Percentiles rank a stretch among this genome's conserved stretches.
phyloP scores from a whole-genome alignment of 805 yeast genomes.

The Suhomyces sp. region DNA sequence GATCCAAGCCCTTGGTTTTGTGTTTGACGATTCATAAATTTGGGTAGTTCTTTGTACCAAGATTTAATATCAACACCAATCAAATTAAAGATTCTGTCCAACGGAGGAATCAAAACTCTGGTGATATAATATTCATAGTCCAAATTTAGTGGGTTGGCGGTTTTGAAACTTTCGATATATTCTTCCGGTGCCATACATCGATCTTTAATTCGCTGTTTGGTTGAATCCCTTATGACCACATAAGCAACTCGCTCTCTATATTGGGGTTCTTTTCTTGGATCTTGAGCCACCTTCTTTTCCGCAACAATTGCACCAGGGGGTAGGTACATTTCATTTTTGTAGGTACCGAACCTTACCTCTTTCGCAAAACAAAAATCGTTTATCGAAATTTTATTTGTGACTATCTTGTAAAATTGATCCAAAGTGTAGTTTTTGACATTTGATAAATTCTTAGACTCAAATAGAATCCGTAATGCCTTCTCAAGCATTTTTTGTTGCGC shows the following conservation, averaged over 20 bases:
- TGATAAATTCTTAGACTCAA: constrained; percentile 72
- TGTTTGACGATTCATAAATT: constrained; percentile 9
- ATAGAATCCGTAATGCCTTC: constrained; percentile 61
- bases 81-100: constrained; percentile 78
- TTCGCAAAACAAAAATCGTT: constrained; percentile 91
- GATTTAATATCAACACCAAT: constrained; percentile 75
- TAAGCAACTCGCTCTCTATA: constrained; percentile 87
- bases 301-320: constrained; percentile 94
- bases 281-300: constrained; percentile 57
- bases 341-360: constrained; percentile 82
- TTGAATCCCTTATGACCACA: constrained; percentile 59
- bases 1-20: not conserved
- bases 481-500: constrained; percentile 86
- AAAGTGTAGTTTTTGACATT: constrained; percentile 63
- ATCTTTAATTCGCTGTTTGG: constrained; percentile 66
- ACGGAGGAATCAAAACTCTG: constrained; percentile 83
- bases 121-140: constrained; percentile 86
- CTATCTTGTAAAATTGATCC: constrained; percentile 65
- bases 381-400: constrained; percentile 60
- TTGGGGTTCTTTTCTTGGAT: constrained; percentile 78
- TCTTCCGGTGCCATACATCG: constrained; percentile 79
- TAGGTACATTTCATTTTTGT: constrained; percentile 65
- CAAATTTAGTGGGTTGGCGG: constrained; percentile 43
- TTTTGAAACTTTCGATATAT: constrained; percentile 43
- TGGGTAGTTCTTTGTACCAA: constrained; percentile 78